Evolutionary conservation across 73 alveolate genomes (phyloP).

Genomic region (Tetrahymena thermophila): DNA sequence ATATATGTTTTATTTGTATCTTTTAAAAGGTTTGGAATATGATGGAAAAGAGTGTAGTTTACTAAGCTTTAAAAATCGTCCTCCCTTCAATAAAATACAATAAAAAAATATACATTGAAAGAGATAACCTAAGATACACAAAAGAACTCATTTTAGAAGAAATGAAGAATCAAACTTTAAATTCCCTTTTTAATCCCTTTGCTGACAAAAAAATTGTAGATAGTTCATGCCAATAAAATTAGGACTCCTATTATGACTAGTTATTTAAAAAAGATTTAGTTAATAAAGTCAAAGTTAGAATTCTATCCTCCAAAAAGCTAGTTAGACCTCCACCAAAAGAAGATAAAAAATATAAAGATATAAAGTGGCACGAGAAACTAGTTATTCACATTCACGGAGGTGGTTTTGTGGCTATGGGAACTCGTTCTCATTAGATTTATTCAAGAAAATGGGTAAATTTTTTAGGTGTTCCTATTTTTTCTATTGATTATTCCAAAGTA

Average conservation of each 20-base stretch:
- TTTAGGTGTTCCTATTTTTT: conserved; percentile 57
- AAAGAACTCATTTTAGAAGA: background rate
- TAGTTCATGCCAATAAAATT: background rate
- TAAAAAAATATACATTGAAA: background rate
- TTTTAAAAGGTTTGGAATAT: background rate
- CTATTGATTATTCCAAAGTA: conserved; percentile 67
- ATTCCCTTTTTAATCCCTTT: background rate
- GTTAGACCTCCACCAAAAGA: background rate
- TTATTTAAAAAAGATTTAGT: background rate
- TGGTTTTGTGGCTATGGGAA: conserved; percentile 71
- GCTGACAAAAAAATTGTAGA: background rate
- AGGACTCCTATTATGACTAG: background rate
- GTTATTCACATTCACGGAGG: conserved; percentile 90
- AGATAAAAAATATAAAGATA: background rate
- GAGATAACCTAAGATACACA: background rate
- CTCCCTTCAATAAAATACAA: background rate
- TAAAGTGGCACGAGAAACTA: background rate
- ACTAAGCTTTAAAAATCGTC: background rate
- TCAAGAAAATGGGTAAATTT: conserved; percentile 70
- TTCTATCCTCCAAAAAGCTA: background rate
- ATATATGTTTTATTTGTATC: too few species aligned
- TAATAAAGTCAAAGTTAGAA: background rate
- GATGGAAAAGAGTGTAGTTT: background rate
- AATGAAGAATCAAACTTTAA: background rate
- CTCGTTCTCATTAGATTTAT: conserved; percentile 62